These are phyloP conservation scores for Carpinus viminea DNA, from an alignment of 306 rosid genomes.

Conservation along the genomic window DNA sequence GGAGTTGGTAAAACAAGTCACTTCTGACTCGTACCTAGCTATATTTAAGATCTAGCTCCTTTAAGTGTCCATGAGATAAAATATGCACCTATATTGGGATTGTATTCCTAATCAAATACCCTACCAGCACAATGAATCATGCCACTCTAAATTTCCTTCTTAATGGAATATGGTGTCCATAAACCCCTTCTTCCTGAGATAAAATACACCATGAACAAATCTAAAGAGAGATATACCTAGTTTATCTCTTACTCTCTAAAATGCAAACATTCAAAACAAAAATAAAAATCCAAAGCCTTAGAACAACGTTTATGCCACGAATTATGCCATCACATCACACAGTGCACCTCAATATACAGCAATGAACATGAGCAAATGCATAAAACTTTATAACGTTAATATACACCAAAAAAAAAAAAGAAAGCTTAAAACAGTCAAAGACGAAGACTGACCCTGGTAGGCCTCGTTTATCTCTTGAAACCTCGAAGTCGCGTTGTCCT, in stretches of 20 bases:
- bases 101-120: not conserved
- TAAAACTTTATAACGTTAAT: not conserved
- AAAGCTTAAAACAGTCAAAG: not conserved
- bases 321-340: not conserved
- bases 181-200: not conserved
- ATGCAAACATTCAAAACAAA: not conserved
- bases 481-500: constrained; percentile 59
- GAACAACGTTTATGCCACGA: not conserved
- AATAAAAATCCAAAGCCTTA: not conserved
- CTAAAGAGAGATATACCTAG: not conserved
- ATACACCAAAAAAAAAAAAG: not conserved
- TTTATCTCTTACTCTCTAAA: not conserved
- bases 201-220: not conserved
- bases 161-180: not conserved
- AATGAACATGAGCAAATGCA: not conserved
- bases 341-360: not conserved
- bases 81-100: not conserved
- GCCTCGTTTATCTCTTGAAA: constrained; percentile 97
- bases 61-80: not conserved
- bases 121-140: not conserved
- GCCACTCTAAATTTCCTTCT: not conserved
- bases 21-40: not conserved
- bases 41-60: not conserved
- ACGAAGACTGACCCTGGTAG: constrained; percentile 54
- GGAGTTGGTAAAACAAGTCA: not conserved